Evolutionary conservation across 805 yeast species (phyloP).

Genomic region (Saccharomycopsis sp.): DNA sequence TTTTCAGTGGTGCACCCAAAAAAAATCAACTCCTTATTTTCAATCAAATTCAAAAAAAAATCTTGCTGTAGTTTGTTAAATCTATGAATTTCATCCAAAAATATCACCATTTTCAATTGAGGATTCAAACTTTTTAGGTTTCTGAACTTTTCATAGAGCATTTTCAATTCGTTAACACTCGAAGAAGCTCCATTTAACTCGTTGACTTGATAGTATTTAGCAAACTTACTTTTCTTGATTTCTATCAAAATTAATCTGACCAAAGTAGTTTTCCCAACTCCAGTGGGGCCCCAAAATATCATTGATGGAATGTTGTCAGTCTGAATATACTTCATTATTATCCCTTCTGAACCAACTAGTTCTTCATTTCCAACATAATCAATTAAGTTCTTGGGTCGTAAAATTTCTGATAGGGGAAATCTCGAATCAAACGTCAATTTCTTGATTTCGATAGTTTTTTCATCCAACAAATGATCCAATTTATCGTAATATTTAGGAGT

Average conservation of each 20-base stretch:
- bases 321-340: slow-evolving; percentile 53
- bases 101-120: slow-evolving; percentile 51
- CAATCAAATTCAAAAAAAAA: slow-evolving; percentile 71
- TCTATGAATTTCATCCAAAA: slow-evolving; percentile 89
- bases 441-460: slow-evolving; percentile 10
- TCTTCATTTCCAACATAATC: slow-evolving; percentile 83
- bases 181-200: slow-evolving; percentile 82
- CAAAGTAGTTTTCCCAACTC: slow-evolving; percentile 82
- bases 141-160: slow-evolving; percentile 37
- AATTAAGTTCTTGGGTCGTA: slow-evolving; percentile 61
- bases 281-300: slow-evolving; percentile 93
- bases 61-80: slow-evolving; percentile 86
- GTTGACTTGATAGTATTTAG: slow-evolving; percentile 37
- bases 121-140: slow-evolving; percentile 25
- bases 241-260: slow-evolving; percentile 38
- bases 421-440: slow-evolving; percentile 12
- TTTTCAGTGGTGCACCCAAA: slow-evolving; percentile 97
- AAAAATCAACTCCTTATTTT: slow-evolving; percentile 68
- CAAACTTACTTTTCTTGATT: slow-evolving; percentile 19
- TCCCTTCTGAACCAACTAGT: slow-evolving; percentile 54
- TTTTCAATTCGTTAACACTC: slow-evolving; percentile 54
- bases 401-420: slow-evolving; percentile 57
- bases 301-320: slow-evolving; percentile 65
- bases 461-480: slow-evolving; percentile 14
- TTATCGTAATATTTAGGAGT: slow-evolving; percentile 12